Percentiles rank a stretch among this genome's conserved stretches.
Evolutionary conservation across 2,329 filamentous ascomycete genomes (phyloP).

Genomic region (Pseudocercospora musae): DNA sequence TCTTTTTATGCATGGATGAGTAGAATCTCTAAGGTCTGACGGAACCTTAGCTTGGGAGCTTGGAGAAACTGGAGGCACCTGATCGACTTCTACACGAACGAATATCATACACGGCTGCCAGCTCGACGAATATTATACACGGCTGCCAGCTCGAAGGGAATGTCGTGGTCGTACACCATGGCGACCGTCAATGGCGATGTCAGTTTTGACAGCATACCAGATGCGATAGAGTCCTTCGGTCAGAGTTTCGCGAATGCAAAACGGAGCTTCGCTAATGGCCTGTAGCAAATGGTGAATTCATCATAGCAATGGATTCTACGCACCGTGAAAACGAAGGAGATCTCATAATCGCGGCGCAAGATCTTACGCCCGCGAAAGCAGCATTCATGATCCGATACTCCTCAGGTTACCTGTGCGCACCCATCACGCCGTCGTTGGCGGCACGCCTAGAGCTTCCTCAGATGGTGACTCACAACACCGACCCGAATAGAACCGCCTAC

Average conservation of each 20-base stretch:
- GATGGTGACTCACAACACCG: slow-evolving; percentile 76
- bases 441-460: slow-evolving; percentile 73
- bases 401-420: slow-evolving; percentile 85
- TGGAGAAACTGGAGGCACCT: not conserved
- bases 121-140: not conserved
- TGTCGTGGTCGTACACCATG: slow-evolving; percentile 16
- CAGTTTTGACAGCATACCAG: slow-evolving; percentile 46
- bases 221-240: slow-evolving; percentile 47
- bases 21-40: slow-evolving; percentile 5
- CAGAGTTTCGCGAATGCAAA: not conserved
- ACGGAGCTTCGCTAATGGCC: not conserved
- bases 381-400: slow-evolving; percentile 93
- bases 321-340: slow-evolving; percentile 97
- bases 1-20: slow-evolving; percentile 3
- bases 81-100: not conserved
- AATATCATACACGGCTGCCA: not conserved
- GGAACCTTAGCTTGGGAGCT: slow-evolving; percentile 3
- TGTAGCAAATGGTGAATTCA: slow-evolving; percentile 68
- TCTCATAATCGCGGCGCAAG: slow-evolving; percentile 86
- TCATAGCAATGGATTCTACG: slow-evolving; percentile 90
- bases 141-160: not conserved
- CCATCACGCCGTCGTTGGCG: slow-evolving; percentile 68
- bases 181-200: slow-evolving; percentile 30
- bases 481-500: slow-evolving; percentile 89
- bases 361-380: slow-evolving; percentile 84